These are phyloP conservation scores for Fusarium sp. DNA, from an alignment of 2,329 filamentous ascomycete species.

Conservation along the genomic window DNA sequence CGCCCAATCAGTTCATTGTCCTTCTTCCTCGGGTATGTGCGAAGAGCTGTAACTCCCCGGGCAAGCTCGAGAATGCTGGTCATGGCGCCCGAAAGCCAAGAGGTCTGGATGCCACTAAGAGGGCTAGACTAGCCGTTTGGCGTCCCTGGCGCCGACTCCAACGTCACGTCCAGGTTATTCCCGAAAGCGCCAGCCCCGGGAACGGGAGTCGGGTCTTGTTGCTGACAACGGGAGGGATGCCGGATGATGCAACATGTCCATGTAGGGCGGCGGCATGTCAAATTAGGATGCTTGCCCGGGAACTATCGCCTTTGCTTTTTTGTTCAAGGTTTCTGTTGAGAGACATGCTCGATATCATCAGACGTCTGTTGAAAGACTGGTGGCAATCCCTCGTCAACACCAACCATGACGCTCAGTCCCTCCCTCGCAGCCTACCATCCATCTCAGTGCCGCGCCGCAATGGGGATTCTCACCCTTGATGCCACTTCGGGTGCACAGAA, in stretches of 20 bases:
- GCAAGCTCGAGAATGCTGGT: slow-evolving; percentile 1
- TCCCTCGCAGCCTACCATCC: neutral
- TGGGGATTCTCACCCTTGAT: slow-evolving; percentile 7
- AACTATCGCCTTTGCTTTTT: neutral
- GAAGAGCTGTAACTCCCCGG: neutral
- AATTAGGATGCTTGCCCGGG: neutral
- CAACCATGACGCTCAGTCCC: neutral
- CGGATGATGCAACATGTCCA: slow-evolving; percentile 2
- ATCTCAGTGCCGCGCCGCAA: slow-evolving; percentile 24
- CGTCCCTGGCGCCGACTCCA: slow-evolving; percentile 11
- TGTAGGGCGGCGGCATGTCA: slow-evolving; percentile 1
- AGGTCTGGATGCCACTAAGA: slow-evolving; percentile 4
- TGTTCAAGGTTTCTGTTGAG: neutral
- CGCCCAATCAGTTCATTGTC: neutral
- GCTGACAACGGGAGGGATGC: slow-evolving; percentile 12
- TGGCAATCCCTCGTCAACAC: neutral
- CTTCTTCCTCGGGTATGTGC: slow-evolving; percentile 18
- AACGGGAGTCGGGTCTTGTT: slow-evolving; percentile 5
- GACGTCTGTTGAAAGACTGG: neutral
- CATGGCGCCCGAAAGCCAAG: slow-evolving; percentile 13
- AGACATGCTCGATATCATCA: neutral
- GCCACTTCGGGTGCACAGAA: slow-evolving; percentile 16
- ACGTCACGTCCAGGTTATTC: slow-evolving; percentile 40
- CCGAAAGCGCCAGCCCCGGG: slow-evolving; percentile 18
- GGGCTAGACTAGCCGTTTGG: slow-evolving; percentile 27